Evolutionary conservation across 2,329 filamentous ascomycete species (phyloP), one percentile per base, ranked within the genome.

Genomic region (Pseudogymnoascus sp.): DNA sequence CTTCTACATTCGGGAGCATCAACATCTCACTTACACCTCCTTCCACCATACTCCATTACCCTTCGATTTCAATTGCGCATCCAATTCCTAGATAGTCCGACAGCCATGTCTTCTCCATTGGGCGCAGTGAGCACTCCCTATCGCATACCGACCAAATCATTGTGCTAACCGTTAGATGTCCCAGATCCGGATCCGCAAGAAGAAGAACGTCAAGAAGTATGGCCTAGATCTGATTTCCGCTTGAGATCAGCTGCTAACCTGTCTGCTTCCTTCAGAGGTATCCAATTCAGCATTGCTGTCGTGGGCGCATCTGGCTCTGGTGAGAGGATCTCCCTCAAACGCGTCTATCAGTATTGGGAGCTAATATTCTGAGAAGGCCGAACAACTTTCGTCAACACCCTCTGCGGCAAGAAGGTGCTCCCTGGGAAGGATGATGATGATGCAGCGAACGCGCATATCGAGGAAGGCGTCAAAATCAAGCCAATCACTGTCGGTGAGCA

Each of bases 241-340:
- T 30, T 52, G 45, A 19, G 45, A 52, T 30, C 45, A 19, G 45
- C 26, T 30, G 96, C 89, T 52, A 96, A 96, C 85, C 26, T 30
- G 45, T 52, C 15, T 30, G 45, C 30, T 30, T 52, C 45, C 8
- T 37, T 23, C 30, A 57, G 55, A 35, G 94, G 94, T 74, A 97
- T 99, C 74, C 94, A 99, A 82, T 99, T 99, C 82, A 97, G 92
- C 77, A 79, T 99, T 84, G 99, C 99, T 94, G 94, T 99, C 72
- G 97, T 94, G 75, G 94, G 94, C 80, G 94, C 94, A 74, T 97
- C 92, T 70, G 94, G 94, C 76, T 97, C 94, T 77, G 94, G 91
- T 96, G 85, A 72, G 82, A 78, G 62, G 57, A 58, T 13, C 28
- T 45, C 19, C 63, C 10, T 15, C 55, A 57, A 61, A 37, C 48